Percentiles rank a stretch among this genome's conserved stretches.
Conservation (phyloP, 2,329 filamentous ascomycete species). For the Graphiopsis chlorocephala region DNA sequence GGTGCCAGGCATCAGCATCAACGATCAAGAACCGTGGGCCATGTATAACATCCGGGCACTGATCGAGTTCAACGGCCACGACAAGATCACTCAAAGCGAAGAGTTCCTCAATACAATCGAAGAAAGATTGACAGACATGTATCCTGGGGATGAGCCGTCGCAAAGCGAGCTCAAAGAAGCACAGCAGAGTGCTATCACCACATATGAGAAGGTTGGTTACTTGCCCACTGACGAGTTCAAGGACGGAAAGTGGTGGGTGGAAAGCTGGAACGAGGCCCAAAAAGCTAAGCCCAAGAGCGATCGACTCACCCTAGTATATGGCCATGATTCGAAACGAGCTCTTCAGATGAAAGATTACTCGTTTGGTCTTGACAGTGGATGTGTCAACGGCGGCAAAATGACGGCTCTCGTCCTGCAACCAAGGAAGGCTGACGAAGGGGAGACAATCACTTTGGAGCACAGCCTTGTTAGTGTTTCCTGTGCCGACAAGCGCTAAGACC, state of each 20-base stretch:
- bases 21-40: slow-evolving; percentile 8
- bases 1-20: slow-evolving; percentile 3
- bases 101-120: neutral
- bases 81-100: neutral
- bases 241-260: slow-evolving; percentile 11
- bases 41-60: slow-evolving; percentile 14
- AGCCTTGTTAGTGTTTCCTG: neutral
- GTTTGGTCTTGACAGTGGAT: slow-evolving; percentile 10
- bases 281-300: neutral
- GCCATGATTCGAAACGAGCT: slow-evolving; percentile 5
- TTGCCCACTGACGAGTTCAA: slow-evolving; percentile 7
- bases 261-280: slow-evolving; percentile 1
- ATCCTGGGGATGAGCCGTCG: neutral
- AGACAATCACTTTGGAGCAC: neutral
- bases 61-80: neutral
- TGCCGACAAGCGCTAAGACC: neutral
- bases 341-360: slow-evolving; percentile 5
- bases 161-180: neutral
- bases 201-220: neutral
- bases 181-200: neutral
- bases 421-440: neutral
- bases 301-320: slow-evolving; percentile 8
- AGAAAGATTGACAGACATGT: slow-evolving; percentile 1
- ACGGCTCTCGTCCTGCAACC: slow-evolving; percentile 10
- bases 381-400: slow-evolving; percentile 4